Evolutionary conservation across 2,329 filamentous ascomycete genomes (phyloP), one percentile per base, ranked within the genome.

Genomic region (Cylindrodendrum hubeiense): DNA sequence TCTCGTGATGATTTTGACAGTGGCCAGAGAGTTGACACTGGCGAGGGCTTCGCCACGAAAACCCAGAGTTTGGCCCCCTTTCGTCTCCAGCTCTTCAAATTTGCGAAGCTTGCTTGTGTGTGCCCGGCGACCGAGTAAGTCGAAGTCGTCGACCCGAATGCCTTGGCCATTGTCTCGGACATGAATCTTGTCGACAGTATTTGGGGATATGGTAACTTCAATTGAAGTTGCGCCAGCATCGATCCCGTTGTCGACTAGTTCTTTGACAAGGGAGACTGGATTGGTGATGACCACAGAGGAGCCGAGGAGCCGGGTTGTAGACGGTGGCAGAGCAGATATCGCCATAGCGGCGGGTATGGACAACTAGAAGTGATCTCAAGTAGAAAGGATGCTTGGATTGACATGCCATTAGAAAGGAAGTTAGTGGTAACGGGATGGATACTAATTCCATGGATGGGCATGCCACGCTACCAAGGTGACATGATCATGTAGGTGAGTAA

Each of bases 11-110:
- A 94, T 80, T 8, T 79, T 81, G 46, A 94, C 79, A 4, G 84
- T 82, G 39, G 88, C 89, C 62, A 93, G 75, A 44, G 86, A 83
- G 64, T 88, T 90, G 63, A 86, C 84, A 76, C 88, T 90, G 41
- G 91, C 90, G 65, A 95, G 80, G 17, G 92, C 92, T 74, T 93
- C 88, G 21, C 93, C 93, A 37, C 93, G 87, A 74, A 95, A 95
- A 2, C 93, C 93, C n/a, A 95, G 84, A 33, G 85, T 90, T 46
- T 80, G 82, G 1, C 86, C 85, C 8, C 86, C 88, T 21, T 90
- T 79, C 2, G 74, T 76, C 54, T 80, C 82, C 39, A 94, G 80
- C 53, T 94, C 90, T 0, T 88, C 83, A 62, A 91, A 87, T n/a
- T 81, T 81, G 52, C 80, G 81, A 46, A 95, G 84, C 79, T 95